Percentiles rank a stretch among this genome's conserved stretches.
Evolutionary conservation across 495 filamentous ascomycete genomes (phyloP).

Genomic region (Jackrogersella minutella): DNA sequence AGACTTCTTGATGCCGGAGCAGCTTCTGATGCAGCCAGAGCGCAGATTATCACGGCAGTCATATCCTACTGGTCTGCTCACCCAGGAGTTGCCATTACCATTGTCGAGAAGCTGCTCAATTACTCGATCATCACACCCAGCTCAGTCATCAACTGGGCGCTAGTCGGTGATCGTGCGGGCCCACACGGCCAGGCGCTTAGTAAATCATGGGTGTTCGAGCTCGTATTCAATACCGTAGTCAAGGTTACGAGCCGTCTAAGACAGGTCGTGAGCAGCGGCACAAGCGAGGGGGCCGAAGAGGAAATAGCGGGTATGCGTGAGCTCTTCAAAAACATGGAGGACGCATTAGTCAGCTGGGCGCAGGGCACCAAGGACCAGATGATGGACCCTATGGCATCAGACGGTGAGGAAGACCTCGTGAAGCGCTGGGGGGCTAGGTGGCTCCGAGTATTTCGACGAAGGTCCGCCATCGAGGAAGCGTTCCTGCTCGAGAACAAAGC

Average conservation of each 20-base stretch:
- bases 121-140: conserved; percentile 90
- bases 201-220: conserved; percentile 81
- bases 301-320: conserved; percentile 69
- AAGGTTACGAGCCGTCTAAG: conserved; percentile 93
- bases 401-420: conserved; percentile 69
- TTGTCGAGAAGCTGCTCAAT: conserved; percentile 97
- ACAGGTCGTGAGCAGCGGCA: conserved; percentile 70
- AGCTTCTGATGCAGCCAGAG: conserved; percentile 72
- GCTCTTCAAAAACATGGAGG: conserved; percentile 82
- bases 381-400: conserved; percentile 58
- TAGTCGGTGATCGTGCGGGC: conserved; percentile 62
- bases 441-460: conserved; percentile 83
- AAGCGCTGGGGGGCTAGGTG: conserved; percentile 85
- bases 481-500: conserved; percentile 55
- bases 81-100: conserved; percentile 89
- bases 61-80: conserved; percentile 94
- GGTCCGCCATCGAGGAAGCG: conserved; percentile 83
- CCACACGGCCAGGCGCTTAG: conserved; percentile 72
- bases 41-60: conserved; percentile 89
- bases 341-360: conserved; percentile 77
- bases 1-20: conserved; percentile 81
- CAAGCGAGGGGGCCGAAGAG: conserved; percentile 39
- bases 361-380: conserved; percentile 75
- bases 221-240: conserved; percentile 83
- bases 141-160: conserved; percentile 87